phyloP scores from a whole-genome alignment of 495 filamentous ascomycete genomes.

The Gamarada debralockiae region DNA sequence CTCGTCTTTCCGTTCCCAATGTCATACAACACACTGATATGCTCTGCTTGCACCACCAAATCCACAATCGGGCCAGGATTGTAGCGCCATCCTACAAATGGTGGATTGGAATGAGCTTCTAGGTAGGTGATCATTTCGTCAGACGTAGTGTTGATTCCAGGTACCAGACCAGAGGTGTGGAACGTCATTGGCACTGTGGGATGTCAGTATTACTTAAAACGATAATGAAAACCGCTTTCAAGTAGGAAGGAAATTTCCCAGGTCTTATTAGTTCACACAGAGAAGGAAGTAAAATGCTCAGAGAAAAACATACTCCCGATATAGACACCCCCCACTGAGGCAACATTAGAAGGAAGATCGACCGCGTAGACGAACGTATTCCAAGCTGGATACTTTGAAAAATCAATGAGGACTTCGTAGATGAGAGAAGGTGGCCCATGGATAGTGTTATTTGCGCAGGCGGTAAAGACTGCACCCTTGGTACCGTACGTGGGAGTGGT shows the following conservation, averaged over 20 bases:
- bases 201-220: no score
- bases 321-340: conserved; percentile 23
- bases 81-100: conserved; percentile 8
- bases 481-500: conserved; percentile 27
- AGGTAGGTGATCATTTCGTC: conserved; percentile 25
- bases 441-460: conserved; percentile 25
- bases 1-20: conserved; percentile 19
- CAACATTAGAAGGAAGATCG: conserved; percentile 24
- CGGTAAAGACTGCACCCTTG: conserved; percentile 25
- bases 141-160: conserved; percentile 25
- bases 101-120: not conserved
- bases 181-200: conserved; percentile 30
- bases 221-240: no score
- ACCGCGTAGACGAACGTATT: conserved; percentile 27
- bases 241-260: no score
- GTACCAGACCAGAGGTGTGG: conserved; percentile 22
- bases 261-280: no score
- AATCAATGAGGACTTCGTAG: conserved; percentile 23
- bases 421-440: conserved; percentile 7
- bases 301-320: no score
- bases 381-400: conserved; percentile 23
- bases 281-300: no score
- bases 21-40: conserved; percentile 13
- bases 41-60: conserved; percentile 14
- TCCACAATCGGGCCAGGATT: conserved; percentile 22